A percentile compares a stretch with the other conserved stretches of the same genome.
These are phyloP conservation scores for Leishmania major DNA, from an alignment of 208 protist species.

Conservation along the genomic window DNA sequence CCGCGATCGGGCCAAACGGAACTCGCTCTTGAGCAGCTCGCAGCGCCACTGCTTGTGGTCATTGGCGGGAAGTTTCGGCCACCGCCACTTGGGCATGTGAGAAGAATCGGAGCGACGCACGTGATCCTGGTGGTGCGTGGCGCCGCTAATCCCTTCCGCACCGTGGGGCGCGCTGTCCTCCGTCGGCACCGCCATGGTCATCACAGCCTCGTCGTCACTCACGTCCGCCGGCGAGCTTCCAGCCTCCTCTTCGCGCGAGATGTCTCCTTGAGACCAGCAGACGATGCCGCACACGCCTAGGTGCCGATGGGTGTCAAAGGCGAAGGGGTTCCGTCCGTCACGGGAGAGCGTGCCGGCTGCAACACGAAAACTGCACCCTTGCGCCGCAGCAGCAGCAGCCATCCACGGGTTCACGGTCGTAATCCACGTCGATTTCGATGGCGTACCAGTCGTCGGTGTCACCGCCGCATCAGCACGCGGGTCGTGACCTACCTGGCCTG, in stretches of 20 bases:
- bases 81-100: constrained; percentile 3
- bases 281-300: constrained; percentile 46
- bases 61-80: constrained; percentile 27
- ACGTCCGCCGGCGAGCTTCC: background rate
- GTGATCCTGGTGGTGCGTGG: background rate
- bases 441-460: background rate
- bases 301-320: constrained; percentile 49
- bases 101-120: background rate
- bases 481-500: background rate
- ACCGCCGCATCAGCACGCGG: background rate
- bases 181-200: background rate
- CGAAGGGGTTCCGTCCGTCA: constrained; percentile 29
- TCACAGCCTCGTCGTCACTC: too few relatives aligned
- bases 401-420: constrained; percentile 19
- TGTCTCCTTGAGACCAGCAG: constrained; percentile 56
- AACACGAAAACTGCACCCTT: constrained; percentile 20
- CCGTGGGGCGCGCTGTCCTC: background rate
- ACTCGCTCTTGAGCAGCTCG: constrained; percentile 74
- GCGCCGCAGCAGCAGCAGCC: background rate
- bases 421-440: constrained; percentile 6
- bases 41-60: constrained; percentile 60
- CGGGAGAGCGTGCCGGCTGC: constrained; percentile 22
- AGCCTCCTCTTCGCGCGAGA: constrained; percentile 8
- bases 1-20: constrained; percentile 55
- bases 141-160: background rate